These are phyloP conservation scores for Podila epicladia DNA, from an alignment of 192 early-diverging fungal species.

Conservation along the genomic window DNA sequence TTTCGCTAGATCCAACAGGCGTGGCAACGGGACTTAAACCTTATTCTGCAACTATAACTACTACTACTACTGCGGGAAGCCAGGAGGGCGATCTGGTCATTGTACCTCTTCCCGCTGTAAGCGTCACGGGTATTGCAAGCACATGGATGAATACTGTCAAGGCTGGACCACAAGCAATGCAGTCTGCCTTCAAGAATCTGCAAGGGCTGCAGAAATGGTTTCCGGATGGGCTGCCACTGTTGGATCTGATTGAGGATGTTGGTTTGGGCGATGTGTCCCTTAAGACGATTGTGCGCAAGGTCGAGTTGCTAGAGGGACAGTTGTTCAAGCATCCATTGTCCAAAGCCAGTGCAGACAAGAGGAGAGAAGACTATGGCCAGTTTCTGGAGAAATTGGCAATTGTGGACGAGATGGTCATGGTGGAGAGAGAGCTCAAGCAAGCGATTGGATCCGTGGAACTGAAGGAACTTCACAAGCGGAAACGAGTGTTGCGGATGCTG, in stretches of 20 bases:
- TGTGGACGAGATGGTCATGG: constrained; percentile 63
- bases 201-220: constrained; percentile 75
- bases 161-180: constrained; percentile 52
- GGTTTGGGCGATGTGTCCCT: constrained; percentile 78
- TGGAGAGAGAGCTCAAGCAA: constrained; percentile 73
- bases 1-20: constrained; percentile 32
- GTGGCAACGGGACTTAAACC: neutral
- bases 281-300: constrained; percentile 67
- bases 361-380: constrained; percentile 62
- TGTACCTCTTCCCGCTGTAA: neutral
- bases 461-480: constrained; percentile 87
- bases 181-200: constrained; percentile 66
- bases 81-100: neutral
- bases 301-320: constrained; percentile 70
- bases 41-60: no score
- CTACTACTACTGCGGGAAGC: neutral
- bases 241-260: constrained; percentile 91
- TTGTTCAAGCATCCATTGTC: constrained; percentile 68
- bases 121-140: neutral
- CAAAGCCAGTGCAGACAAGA: constrained; percentile 60
- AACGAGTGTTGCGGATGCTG: constrained; percentile 83
- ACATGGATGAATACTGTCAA: constrained; percentile 57
- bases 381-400: constrained; percentile 72
- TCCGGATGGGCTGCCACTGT: constrained; percentile 72
- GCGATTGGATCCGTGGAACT: constrained; percentile 85